These are phyloP conservation scores for Annulohypoxylon maeteangense DNA, from an alignment of 495 filamentous ascomycete species.

Conservation along the genomic window DNA sequence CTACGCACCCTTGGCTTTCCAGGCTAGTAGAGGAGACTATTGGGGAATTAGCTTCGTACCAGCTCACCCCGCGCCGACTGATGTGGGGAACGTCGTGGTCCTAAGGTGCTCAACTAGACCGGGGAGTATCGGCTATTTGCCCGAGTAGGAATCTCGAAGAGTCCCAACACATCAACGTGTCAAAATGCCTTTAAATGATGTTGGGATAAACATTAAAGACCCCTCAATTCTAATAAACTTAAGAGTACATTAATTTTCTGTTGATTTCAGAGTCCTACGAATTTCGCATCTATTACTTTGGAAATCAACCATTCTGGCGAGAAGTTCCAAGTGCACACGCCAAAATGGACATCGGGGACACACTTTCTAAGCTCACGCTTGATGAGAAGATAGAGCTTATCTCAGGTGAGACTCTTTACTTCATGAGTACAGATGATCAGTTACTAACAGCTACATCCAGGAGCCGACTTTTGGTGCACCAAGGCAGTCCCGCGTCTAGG, in stretches of 20 bases:
- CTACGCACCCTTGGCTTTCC: not conserved
- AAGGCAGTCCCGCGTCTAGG: not conserved
- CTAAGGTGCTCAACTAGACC: not conserved
- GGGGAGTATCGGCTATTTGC: conserved; percentile 6
- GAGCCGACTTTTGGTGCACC: conserved; percentile 5
- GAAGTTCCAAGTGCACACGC: not conserved
- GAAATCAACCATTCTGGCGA: not conserved
- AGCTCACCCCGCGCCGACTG: not conserved
- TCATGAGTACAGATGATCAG: not conserved
- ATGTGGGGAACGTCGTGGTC: not conserved
- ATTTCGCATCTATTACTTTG: not conserved
- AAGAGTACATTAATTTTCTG: not conserved
- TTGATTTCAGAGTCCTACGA: not conserved
- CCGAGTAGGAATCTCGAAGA: not conserved
- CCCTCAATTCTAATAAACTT: not conserved
- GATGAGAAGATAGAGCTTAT: conserved; percentile 8
- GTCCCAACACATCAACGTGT: not conserved
- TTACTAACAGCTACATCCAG: not conserved
- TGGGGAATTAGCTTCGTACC: not conserved
- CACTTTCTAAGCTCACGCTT: conserved; percentile 4
- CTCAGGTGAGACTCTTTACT: not conserved
- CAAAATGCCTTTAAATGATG: not conserved
- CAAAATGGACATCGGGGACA: conserved; percentile 6
- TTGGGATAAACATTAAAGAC: not conserved
- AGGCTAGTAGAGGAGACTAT: not conserved